A percentile compares a stretch with the other conserved stretches of the same genome.
Evolutionary conservation across 1,284 basidiomycete genomes (phyloP).

Genomic region (Sporisorium reilianum): DNA sequence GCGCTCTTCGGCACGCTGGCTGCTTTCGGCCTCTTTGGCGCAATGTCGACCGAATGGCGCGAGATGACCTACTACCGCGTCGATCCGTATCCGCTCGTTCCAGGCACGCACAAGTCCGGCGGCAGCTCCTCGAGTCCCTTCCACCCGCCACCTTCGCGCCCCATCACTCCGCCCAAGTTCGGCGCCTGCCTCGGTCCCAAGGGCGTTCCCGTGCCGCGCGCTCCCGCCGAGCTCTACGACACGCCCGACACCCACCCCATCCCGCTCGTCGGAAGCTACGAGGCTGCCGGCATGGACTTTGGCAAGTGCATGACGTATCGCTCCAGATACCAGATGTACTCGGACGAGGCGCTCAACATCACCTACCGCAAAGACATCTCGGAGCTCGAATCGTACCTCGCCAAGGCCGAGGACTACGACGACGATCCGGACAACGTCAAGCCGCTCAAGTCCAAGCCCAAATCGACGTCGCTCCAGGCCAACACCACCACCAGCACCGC

Average conservation of each 20-base stretch:
- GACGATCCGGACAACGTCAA: slow-evolving; percentile 66
- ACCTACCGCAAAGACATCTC: slow-evolving; percentile 63
- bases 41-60: slow-evolving; percentile 68
- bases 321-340: slow-evolving; percentile 67
- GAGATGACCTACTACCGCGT: slow-evolving; percentile 69
- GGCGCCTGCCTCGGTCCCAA: slow-evolving; percentile 62
- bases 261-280: slow-evolving; percentile 66
- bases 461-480: slow-evolving; percentile 1
- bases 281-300: slow-evolving; percentile 62
- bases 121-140: slow-evolving; percentile 39
- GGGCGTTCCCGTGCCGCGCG: slow-evolving; percentile 54
- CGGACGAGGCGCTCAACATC: slow-evolving; percentile 68
- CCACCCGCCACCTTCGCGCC: slow-evolving; percentile 44
- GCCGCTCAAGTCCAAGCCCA: slow-evolving; percentile 45
- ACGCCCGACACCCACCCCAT: slow-evolving; percentile 66
- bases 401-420: slow-evolving; percentile 62
- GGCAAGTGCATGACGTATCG: slow-evolving; percentile 67
- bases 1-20: slow-evolving; percentile 55
- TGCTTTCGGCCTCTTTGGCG: slow-evolving; percentile 62
- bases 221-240: slow-evolving; percentile 59
- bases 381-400: slow-evolving; percentile 50
- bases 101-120: slow-evolving; percentile 27
- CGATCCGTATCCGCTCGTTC: slow-evolving; percentile 63
- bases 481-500: slow-evolving; percentile 16
- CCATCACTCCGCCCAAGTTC: slow-evolving; percentile 58